Evolutionary conservation across 2,329 filamentous ascomycete species (phyloP).

Genomic region (Fusarium setosum): DNA sequence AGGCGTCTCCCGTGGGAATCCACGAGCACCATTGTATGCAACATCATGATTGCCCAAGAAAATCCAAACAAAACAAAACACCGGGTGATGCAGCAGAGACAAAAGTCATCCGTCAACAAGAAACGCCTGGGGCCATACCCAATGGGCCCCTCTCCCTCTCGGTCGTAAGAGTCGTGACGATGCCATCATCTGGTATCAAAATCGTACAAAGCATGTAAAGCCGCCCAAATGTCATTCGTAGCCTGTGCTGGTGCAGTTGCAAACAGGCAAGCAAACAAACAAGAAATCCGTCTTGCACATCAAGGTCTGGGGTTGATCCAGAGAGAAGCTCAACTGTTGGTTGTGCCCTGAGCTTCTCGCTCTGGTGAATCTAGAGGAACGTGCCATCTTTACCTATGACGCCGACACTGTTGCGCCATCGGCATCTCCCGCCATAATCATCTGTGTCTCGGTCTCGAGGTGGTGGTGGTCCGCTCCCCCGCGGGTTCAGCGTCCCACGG

Average conservation of each 20-base stretch:
- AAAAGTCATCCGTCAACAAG: conserved; percentile 28
- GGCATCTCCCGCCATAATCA: conserved; percentile 57
- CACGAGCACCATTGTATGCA: conserved; percentile 9
- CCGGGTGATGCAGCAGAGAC: conserved; percentile 27
- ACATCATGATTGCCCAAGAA: conserved; percentile 8
- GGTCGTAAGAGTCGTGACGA: conserved; percentile 42
- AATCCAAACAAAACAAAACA: conserved; percentile 21
- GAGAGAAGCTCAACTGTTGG: not conserved
- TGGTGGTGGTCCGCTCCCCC: conserved; percentile 47
- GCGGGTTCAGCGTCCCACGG: conserved; percentile 56
- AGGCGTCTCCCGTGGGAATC: too few relatives aligned
- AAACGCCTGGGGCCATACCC: conserved; percentile 35
- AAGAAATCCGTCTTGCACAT: conserved; percentile 3
- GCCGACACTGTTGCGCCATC: conserved; percentile 68
- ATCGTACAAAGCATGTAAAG: conserved; percentile 41
- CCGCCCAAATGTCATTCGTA: conserved; percentile 18
- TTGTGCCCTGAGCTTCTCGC: not conserved
- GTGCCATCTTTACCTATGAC: conserved; percentile 65
- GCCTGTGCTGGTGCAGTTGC: conserved; percentile 2
- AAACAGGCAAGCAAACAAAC: not conserved
- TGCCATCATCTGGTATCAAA: conserved; percentile 44
- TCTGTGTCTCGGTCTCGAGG: conserved; percentile 49
- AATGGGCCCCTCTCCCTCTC: conserved; percentile 24
- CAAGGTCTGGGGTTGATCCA: conserved; percentile 3
- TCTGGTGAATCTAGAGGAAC: conserved; percentile 56